These are phyloP conservation scores for Madurella fahalii DNA, from an alignment of 2,329 filamentous ascomycete genomes.

Conservation along the genomic window DNA sequence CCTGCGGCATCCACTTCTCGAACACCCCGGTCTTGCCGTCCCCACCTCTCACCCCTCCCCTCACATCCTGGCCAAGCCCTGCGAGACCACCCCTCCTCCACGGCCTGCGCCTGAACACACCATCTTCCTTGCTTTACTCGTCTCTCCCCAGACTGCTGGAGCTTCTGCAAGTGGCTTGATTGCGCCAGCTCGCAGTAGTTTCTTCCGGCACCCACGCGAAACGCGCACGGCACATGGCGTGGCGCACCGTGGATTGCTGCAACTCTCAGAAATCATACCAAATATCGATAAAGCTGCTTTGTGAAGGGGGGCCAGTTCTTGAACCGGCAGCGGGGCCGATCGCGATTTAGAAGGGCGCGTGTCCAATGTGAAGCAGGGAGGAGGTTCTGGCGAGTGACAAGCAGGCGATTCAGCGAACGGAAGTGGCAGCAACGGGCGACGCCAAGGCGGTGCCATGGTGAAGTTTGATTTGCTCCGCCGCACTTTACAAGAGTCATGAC, in stretches of 20 bases:
- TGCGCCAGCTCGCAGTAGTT: conserved; percentile 6
- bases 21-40: conserved; percentile 15
- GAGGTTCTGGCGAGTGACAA: too few species aligned
- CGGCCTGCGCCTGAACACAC: conserved; percentile 28
- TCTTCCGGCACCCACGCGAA: conserved; percentile 8
- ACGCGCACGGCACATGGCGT: conserved; percentile 32
- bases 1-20: too few species aligned
- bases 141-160: conserved; percentile 31
- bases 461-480: conserved; percentile 9
- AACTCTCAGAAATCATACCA: too few species aligned
- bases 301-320: neutral
- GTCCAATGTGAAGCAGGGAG: too few species aligned
- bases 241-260: conserved; percentile 5
- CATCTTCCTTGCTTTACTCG: conserved; percentile 29
- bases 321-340: too few species aligned
- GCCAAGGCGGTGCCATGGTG: conserved; percentile 3
- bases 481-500: neutral
- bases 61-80: conserved; percentile 12
- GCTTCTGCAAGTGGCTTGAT: conserved; percentile 26
- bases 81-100: conserved; percentile 11
- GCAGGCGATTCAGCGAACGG: neutral
- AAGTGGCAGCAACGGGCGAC: neutral
- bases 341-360: too few species aligned
- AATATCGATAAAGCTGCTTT: neutral
- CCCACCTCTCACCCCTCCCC: conserved; percentile 24